These are phyloP conservation scores for Glarea lozoyensis DNA, from an alignment of 495 filamentous ascomycete genomes.

Conservation along the genomic window DNA sequence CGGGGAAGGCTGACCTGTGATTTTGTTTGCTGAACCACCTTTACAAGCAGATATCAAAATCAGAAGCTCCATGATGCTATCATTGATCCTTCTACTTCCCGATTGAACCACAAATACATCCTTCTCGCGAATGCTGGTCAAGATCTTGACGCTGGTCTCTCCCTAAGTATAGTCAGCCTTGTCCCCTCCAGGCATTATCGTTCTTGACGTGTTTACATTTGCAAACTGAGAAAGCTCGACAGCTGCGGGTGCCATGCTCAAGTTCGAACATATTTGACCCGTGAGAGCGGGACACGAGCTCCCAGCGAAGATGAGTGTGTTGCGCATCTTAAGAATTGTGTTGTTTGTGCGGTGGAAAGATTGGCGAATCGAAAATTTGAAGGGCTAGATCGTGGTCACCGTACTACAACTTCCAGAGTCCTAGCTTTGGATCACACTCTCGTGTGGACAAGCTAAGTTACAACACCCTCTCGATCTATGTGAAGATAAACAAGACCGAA, in stretches of 20 bases:
- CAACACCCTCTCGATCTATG: too few species aligned
- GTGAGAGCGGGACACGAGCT: slow-evolving; percentile 47
- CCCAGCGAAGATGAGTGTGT: slow-evolving; percentile 49
- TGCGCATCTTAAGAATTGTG: slow-evolving; percentile 38
- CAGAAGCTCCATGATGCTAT: slow-evolving; percentile 95
- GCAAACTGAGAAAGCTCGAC: slow-evolving; percentile 52
- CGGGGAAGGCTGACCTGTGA: slow-evolving; percentile 63
- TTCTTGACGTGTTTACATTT: slow-evolving; percentile 44
- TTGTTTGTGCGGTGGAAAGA: slow-evolving; percentile 1
- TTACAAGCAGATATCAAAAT: slow-evolving; percentile 99
- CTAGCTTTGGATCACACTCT: too few species aligned
- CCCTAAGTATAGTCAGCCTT: slow-evolving; percentile 66
- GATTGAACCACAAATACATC: slow-evolving; percentile 99
- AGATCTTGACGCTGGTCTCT: slow-evolving; percentile 91
- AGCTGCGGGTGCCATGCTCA: slow-evolving; percentile 46
- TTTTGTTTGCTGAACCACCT: slow-evolving; percentile 91
- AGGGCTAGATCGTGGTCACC: too few species aligned
- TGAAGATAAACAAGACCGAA: too few species aligned
- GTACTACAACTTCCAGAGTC: too few species aligned
- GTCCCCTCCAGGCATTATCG: too few species aligned
- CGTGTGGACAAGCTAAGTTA: too few species aligned
- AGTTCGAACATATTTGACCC: slow-evolving; percentile 47
- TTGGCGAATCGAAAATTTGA: too few species aligned
- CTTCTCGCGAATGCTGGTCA: slow-evolving; percentile 90
- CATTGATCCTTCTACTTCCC: slow-evolving; percentile 93